Percentiles rank a stretch among this genome's conserved stretches.
Conservation (phyloP, 2,329 filamentous ascomycete species). For the Zymoseptoria tritici region DNA sequence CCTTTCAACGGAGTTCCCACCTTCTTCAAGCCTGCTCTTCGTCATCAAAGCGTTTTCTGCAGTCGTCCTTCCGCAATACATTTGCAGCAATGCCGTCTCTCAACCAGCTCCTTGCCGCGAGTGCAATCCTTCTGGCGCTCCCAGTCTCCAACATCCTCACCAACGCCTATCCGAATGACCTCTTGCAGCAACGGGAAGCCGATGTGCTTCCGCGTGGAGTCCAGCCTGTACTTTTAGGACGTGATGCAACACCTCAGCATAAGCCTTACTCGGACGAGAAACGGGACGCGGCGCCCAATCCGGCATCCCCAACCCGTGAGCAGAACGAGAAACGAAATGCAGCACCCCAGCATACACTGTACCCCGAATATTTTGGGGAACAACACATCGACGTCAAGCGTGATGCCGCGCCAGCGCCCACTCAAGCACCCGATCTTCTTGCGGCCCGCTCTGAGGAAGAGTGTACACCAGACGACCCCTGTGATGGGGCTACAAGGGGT, state of each 20-base stretch:
- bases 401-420: not conserved
- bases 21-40: too few relatives aligned
- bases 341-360: not conserved
- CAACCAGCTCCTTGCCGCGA: not conserved
- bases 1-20: too few relatives aligned
- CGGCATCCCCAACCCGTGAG: too few relatives aligned
- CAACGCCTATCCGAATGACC: not conserved
- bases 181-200: not conserved
- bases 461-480: not conserved
- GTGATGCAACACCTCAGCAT: too few relatives aligned
- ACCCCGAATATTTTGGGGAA: too few relatives aligned
- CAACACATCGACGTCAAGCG: not conserved
- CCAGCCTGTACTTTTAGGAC: too few relatives aligned
- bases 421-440: not conserved
- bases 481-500: not conserved
- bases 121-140: not conserved
- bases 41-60: too few relatives aligned
- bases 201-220: not conserved
- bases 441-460: not conserved
- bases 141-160: not conserved
- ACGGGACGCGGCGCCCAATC: too few relatives aligned
- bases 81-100: not conserved
- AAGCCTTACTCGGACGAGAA: too few relatives aligned
- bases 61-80: not conserved
- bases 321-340: not conserved